phyloP scores from a whole-genome alignment of 78 protist species.

The Reticulomyxa filosa region DNA sequence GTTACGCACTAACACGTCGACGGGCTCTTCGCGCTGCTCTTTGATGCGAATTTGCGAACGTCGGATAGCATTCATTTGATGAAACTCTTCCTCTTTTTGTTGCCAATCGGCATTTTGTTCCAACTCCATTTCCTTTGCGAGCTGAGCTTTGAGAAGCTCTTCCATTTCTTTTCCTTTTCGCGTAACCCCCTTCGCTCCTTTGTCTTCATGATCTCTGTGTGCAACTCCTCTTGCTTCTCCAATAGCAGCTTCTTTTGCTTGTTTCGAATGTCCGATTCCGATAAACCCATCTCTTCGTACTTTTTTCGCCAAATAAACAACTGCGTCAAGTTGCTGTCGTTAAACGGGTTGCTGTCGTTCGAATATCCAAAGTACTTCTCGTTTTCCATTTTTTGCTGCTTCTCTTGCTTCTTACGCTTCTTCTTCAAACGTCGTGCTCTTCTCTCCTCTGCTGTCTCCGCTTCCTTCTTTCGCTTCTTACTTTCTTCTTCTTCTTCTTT shows the following conservation, averaged over 20 bases:
- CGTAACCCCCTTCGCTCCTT: constrained; percentile 43
- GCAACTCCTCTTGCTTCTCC: not conserved
- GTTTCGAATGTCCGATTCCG: not conserved
- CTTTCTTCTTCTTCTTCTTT: not conserved
- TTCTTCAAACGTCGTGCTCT: constrained; percentile 24
- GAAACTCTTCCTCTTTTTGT: constrained; percentile 53
- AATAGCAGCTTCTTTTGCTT: not conserved
- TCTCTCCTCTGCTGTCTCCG: constrained; percentile 34
- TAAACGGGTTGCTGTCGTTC: constrained; percentile 46
- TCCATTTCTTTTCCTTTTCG: constrained; percentile 34
- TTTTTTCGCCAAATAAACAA: constrained; percentile 62
- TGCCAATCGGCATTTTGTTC: constrained; percentile 20
- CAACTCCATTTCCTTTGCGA: constrained; percentile 25
- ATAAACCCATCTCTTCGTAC: constrained; percentile 11
- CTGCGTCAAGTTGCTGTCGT: constrained; percentile 42
- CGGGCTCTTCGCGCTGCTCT: constrained; percentile 49
- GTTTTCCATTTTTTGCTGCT: not conserved
- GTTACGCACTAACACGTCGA: constrained; percentile 35
- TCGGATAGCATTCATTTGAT: constrained; percentile 29
- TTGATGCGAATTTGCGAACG: constrained; percentile 35
- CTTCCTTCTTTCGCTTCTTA: not conserved
- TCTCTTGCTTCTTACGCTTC: constrained; percentile 5
- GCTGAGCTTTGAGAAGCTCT: constrained; percentile 36
- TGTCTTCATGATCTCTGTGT: constrained; percentile 36
- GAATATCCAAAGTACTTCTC: constrained; percentile 37